A percentile compares a stretch with the other conserved stretches of the same genome.
These are phyloP conservation scores for Lactarius psammicola DNA, from an alignment of 768 basidiomycete species.

Conservation along the genomic window DNA sequence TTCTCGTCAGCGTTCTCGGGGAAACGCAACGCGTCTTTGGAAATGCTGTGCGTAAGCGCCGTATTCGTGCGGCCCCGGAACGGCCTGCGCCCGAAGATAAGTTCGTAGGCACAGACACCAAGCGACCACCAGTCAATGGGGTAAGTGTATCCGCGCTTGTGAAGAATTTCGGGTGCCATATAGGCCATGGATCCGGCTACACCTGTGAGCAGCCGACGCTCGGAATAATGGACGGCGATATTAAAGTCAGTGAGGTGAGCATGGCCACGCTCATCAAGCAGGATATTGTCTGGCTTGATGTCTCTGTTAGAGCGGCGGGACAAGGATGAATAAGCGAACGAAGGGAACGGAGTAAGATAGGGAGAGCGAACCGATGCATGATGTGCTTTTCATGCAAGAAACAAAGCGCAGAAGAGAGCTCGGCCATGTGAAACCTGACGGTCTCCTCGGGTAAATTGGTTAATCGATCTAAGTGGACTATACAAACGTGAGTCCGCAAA, in stretches of 20 bases:
- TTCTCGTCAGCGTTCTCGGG: constrained; percentile 85
- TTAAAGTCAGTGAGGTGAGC: constrained; percentile 98
- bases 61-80: constrained; percentile 93
- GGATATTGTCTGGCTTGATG: constrained; percentile 96
- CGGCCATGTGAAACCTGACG: constrained; percentile 86
- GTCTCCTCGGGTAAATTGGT: constrained; percentile 71
- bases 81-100: constrained; percentile 87
- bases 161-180: constrained; percentile 92
- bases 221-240: constrained; percentile 95
- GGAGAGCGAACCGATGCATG: constrained; percentile 80
- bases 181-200: constrained; percentile 99
- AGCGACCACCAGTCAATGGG: constrained; percentile 98
- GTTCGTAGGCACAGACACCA: constrained; percentile 89
- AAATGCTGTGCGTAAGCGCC: constrained; percentile 89
- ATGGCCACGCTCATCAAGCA: constrained; percentile 92
- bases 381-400: constrained; percentile 92
- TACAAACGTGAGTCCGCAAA: constrained; percentile 17
- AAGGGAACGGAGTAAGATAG: constrained; percentile 35
- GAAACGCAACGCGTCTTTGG: constrained; percentile 82
- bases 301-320: constrained; percentile 52
- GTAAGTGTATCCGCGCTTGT: constrained; percentile 91
- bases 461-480: constrained; percentile 87
- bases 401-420: constrained; percentile 82
- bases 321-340: constrained; percentile 24
- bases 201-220: constrained; percentile 78